Base-by-base conservation (phyloP, 768 basidiomycete genomes). In the Galerina marginata region DNA sequence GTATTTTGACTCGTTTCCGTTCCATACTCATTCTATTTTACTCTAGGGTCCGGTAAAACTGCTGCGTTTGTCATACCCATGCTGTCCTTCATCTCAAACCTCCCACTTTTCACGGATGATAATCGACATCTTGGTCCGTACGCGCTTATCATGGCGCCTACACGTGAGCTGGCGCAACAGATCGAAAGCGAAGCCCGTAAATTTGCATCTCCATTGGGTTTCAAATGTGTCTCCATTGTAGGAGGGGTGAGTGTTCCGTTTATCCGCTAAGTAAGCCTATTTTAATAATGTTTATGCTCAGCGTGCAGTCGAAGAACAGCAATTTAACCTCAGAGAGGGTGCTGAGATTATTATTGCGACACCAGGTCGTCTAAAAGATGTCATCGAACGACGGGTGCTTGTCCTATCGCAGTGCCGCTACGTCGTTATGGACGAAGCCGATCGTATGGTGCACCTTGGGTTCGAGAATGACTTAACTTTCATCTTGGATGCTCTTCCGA, bases 371-470 rank as follows among this genome's bases (percentile, higher is more conserved):
- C 83, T 99, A 15, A 97, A 97, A 75, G 97, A 99, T 71, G 94
- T 98, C 56, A 90, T 99, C 61, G 96, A 99, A 77, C 88, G 95
- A 20, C 93, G 92, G 73, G 94, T 99, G 47, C 83, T 99, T 44
- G 97, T 99, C 16, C 84, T 99, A 45, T 91, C 92, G 6, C 97
- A 99, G 74, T 99, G 97, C 74, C 93, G 94, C 2, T 99, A 99
- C 71, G 90, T 99, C 60, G 96, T 99, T 65, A 97, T 99, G 97
- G 97, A 99, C 73, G 97, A 99, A 81, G 97, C 97, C 14, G 97
- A 99, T 74, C 87, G 97, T 53, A 99, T 99, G 97, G 96, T 99
- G 62, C 89, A 96, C 70, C 87, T 99, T 33, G 97, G 97, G 14
- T 99, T 99, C 72, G 97, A 99, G 74, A 86, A 84, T 14, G 96